Conservation (phyloP, 2,329 filamentous ascomycete species). For the Plenodomus biglobosus region DNA sequence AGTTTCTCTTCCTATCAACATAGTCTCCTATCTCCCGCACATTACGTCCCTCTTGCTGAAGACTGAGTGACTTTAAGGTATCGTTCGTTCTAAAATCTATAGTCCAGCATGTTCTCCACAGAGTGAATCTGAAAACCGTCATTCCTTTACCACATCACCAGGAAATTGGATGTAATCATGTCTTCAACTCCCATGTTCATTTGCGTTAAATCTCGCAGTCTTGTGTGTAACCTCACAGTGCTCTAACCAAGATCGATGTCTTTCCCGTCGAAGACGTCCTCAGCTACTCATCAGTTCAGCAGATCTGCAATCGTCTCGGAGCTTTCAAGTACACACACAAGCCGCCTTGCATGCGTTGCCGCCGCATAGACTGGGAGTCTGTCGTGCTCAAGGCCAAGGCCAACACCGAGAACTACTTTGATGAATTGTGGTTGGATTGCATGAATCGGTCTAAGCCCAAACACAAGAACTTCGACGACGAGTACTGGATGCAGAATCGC, state of each 20-base stretch:
- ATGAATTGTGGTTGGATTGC: constrained; percentile 40
- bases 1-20: too few species aligned
- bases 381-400: constrained; percentile 2
- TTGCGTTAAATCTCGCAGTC: too few species aligned
- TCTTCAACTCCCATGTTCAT: too few species aligned
- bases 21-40: too few species aligned
- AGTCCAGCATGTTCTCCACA: too few species aligned
- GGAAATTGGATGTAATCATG: too few species aligned
- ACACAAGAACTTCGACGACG: constrained; percentile 11
- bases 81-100: too few species aligned
- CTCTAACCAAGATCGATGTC: constrained; percentile 13
- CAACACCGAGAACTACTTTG: constrained; percentile 20
- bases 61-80: too few species aligned
- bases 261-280: constrained; percentile 22
- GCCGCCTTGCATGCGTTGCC: constrained; percentile 12
- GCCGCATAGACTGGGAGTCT: constrained; percentile 10
- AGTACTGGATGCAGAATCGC: constrained; percentile 25
- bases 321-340: constrained; percentile 13
- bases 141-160: too few species aligned
- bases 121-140: too few species aligned
- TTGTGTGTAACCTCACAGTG: too few species aligned
- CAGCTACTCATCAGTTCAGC: constrained; percentile 8
- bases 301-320: constrained; percentile 13
- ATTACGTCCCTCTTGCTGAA: too few species aligned
- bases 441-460: constrained; percentile 21